phyloP scores from a whole-genome alignment of 2,329 filamentous ascomycete species.

The Aspergillus fischeri region DNA sequence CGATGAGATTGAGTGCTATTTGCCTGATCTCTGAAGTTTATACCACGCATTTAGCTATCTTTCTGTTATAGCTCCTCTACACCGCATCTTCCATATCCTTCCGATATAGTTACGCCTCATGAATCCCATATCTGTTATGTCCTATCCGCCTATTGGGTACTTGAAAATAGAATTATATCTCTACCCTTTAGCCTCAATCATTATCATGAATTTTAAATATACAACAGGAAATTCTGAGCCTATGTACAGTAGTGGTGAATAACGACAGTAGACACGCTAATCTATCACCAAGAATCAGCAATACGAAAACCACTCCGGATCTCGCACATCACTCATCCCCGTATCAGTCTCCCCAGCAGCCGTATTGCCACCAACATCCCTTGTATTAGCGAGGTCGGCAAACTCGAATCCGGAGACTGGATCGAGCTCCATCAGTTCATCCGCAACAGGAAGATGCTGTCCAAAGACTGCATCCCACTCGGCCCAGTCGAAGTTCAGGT shows the following conservation, averaged over 20 bases:
- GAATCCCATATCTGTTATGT: slow-evolving; percentile 30
- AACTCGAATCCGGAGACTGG: slow-evolving; percentile 34
- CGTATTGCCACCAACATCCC: slow-evolving; percentile 1
- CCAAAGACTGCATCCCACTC: slow-evolving; percentile 48
- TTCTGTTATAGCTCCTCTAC: slow-evolving; percentile 12
- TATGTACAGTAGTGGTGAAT: neutral
- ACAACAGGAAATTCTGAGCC: neutral
- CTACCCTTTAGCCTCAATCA: neutral
- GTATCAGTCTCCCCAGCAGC: slow-evolving; percentile 2
- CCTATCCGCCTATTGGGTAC: neutral
- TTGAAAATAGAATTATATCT: neutral
- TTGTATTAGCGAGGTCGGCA: slow-evolving; percentile 20
- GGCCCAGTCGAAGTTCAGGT: slow-evolving; percentile 47
- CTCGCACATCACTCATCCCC: slow-evolving; percentile 4
- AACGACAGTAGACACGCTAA: neutral
- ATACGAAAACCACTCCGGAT: slow-evolving; percentile 13
- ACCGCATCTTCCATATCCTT: slow-evolving; percentile 27
- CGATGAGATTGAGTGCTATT: neutral
- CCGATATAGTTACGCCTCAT: slow-evolving; percentile 36
- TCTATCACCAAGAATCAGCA: slow-evolving; percentile 3
- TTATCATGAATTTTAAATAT: neutral
- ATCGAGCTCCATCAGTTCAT: slow-evolving; percentile 42
- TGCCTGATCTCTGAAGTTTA: slow-evolving; percentile 11
- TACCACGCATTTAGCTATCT: slow-evolving; percentile 15
- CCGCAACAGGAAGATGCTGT: slow-evolving; percentile 42